A percentile compares a stretch with the other conserved stretches of the same genome.
Conservation (phyloP, 2,329 filamentous ascomycete genomes). For the Hypomyces rosellus region DNA sequence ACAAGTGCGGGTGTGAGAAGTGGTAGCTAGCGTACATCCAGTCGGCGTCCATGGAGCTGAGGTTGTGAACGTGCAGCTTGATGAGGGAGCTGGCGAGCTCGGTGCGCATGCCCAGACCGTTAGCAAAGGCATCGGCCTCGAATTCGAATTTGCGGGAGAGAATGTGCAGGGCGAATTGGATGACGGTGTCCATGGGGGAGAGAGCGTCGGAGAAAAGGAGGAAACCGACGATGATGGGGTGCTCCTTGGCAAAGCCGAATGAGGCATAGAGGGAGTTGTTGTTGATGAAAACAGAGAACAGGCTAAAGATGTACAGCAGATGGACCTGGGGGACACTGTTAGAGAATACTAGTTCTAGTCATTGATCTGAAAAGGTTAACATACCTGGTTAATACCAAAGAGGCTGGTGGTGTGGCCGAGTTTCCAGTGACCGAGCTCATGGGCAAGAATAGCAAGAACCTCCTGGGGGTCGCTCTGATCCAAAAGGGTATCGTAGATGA, state of each 20-base stretch:
- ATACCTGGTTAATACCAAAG: constrained; percentile 76
- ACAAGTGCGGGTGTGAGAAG: constrained; percentile 94
- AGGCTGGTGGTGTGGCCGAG: constrained; percentile 90
- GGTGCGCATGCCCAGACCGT: constrained; percentile 72
- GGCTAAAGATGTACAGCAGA: constrained; percentile 91
- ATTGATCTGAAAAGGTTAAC: background rate
- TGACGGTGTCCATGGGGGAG: constrained; percentile 84
- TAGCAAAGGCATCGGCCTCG: constrained; percentile 87
- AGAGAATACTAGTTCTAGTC: background rate
- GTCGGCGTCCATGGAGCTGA: constrained; percentile 98
- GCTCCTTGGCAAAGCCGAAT: constrained; percentile 79
- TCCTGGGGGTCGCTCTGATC: constrained; percentile 91
- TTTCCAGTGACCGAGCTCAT: constrained; percentile 96
- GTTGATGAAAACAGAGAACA: constrained; percentile 97
- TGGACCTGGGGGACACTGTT: constrained; percentile 55
- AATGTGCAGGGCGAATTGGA: constrained; percentile 95
- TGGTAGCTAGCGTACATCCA: constrained; percentile 98
- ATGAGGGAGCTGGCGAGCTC: constrained; percentile 85
- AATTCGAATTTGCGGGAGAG: constrained; percentile 94
- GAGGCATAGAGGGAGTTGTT: constrained; percentile 85
- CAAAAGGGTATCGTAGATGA: constrained; percentile 96
- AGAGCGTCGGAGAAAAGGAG: constrained; percentile 96
- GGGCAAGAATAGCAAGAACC: constrained; percentile 88
- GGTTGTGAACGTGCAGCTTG: constrained; percentile 96
- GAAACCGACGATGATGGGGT: constrained; percentile 94